phyloP scores from a whole-genome alignment of 371 early-diverging fungal species.

The Mortierella sp. region DNA sequence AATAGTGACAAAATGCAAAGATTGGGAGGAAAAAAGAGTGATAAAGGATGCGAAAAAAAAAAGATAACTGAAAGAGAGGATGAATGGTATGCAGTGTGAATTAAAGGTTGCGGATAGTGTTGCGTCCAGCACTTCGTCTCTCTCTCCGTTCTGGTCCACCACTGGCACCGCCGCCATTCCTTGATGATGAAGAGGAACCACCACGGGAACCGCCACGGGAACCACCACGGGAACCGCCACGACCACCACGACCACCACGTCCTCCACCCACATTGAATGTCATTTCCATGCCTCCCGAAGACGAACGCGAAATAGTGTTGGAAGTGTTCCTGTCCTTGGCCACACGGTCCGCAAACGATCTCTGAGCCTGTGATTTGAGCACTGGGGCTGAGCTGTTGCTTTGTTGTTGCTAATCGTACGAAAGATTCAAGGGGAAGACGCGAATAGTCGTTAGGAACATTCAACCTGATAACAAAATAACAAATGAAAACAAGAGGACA shows the following conservation, averaged over 20 bases:
- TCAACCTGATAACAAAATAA: background rate
- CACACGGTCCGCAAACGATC: slow-evolving; percentile 59
- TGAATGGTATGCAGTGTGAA: background rate
- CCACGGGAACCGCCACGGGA: slow-evolving; percentile 40
- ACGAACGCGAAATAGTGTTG: slow-evolving; percentile 69
- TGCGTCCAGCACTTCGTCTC: slow-evolving; percentile 58
- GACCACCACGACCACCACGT: slow-evolving; percentile 38
- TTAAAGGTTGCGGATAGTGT: slow-evolving; percentile 54
- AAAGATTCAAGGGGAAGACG: background rate
- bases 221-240: slow-evolving; percentile 30
- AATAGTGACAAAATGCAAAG: slow-evolving; percentile 7
- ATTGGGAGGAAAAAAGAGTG: background rate
- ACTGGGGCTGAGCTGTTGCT: slow-evolving; percentile 45
- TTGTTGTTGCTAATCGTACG: slow-evolving; percentile 30
- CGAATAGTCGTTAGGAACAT: background rate
- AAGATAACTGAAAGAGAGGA: background rate
- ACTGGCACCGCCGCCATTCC: slow-evolving; percentile 15
- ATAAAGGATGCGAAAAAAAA: slow-evolving; percentile 8
- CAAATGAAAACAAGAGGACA: background rate
- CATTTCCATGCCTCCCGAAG: slow-evolving; percentile 79
- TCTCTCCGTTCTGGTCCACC: slow-evolving; percentile 56
- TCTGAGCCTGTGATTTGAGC: slow-evolving; percentile 47
- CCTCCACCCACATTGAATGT: slow-evolving; percentile 60
- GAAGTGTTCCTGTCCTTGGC: slow-evolving; percentile 34
- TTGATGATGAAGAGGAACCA: slow-evolving; percentile 59